phyloP scores from a whole-genome alignment of 805 yeast genomes.

The Kuraishia molischiana region DNA sequence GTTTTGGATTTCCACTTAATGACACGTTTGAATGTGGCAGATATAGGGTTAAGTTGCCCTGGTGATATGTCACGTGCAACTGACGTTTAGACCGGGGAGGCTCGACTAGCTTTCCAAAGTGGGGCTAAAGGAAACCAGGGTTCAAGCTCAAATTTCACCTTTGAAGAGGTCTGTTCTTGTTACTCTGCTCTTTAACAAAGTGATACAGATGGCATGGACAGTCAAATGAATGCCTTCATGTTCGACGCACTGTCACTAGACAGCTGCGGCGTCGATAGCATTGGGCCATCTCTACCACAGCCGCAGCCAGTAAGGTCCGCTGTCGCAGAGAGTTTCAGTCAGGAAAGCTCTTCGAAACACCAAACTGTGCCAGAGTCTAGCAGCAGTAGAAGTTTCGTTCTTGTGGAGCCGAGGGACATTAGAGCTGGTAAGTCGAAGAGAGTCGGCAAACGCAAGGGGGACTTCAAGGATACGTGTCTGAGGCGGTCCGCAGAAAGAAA shows the following conservation, averaged over 20 bases:
- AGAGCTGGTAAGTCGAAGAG: not conserved
- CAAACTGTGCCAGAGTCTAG: not conserved
- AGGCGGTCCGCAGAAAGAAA: not conserved
- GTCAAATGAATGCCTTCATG: too few species aligned
- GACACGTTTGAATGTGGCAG: too few species aligned
- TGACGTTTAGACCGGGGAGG: not conserved
- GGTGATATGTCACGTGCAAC: not conserved
- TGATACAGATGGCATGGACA: not conserved
- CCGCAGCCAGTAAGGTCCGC: too few species aligned
- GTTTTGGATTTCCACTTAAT: not conserved
- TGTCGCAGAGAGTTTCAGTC: not conserved
- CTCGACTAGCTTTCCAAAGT: not conserved
- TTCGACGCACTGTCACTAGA: too few species aligned
- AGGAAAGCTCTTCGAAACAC: not conserved
- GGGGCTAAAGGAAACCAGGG: too few species aligned
- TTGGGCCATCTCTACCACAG: not conserved
- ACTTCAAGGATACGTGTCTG: not conserved
- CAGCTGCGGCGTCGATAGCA: not conserved
- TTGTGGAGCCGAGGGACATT: not conserved
- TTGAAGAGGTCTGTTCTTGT: not conserved
- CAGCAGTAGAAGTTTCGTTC: not conserved
- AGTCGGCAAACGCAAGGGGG: not conserved
- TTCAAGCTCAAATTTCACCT: too few species aligned
- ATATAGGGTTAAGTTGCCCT: not conserved
- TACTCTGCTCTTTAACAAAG: too few species aligned